Evolutionary conservation across 768 basidiomycete species (phyloP), one percentile per base, ranked within the genome.

Genomic region (Termitomyces bulborhizus): DNA sequence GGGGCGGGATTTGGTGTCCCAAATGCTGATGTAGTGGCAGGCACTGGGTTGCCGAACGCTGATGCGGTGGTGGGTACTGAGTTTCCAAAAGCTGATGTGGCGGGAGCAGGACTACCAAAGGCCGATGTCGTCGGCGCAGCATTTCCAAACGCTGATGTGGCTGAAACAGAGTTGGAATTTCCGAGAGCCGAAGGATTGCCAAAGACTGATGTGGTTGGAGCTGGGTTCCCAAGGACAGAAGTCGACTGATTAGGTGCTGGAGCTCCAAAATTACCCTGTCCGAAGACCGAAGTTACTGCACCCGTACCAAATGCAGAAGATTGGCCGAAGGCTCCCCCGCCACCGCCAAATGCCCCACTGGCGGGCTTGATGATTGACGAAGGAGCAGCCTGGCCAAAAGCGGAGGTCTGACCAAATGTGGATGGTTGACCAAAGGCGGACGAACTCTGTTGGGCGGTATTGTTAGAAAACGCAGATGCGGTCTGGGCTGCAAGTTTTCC

Each of bases 291-390:
- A 8, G 67, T 56, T n/a, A 43, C 61, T 18, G 68, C 59, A 21
- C 67, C 55, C 4, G 66, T 36, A 21, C 72, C 68, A 60, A 84
- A 82, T 18, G 75, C 63, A 16, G 80, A 66, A 0, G 77, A 72
- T 43, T 76, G 72, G 4, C 72, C 69, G 57, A 81, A 83, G 5
- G 26, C 49, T 7, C 45, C 57, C 3, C 66, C 65, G 1, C 66
- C 75, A 43, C 73, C 73, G 0, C 75, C 75, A 42, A 85, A 85
- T 1, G 79, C 79, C 2, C 81, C 81, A 5, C 76, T 69, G 4
- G 76, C 72, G 4, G 81, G 76, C 57, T 78, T 79, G 54, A 82
- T 75, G 24, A 82, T 54, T 3, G 70, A 69, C 4, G 73, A 67
- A 11, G 57, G 58, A 1, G 67, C 53, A 43, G 62, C 32, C 56